Evolutionary conservation across 345 rosid genomes (phyloP).

Genomic region (Euclidium syriacum): DNA sequence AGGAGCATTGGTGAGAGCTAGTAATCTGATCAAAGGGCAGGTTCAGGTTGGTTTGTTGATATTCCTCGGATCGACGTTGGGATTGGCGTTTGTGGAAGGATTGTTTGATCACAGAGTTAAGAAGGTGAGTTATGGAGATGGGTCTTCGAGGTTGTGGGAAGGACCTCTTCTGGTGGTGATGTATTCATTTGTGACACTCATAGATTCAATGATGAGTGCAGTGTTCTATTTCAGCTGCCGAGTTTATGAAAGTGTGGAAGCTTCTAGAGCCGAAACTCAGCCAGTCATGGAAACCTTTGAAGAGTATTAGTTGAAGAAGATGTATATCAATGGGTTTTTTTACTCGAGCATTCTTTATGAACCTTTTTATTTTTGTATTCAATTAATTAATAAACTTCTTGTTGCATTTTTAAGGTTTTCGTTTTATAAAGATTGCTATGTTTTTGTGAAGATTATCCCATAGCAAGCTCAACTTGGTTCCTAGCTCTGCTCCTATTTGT

Average conservation of each 20-base stretch:
- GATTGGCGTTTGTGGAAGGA: slow-evolving; percentile 74
- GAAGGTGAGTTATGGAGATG: slow-evolving; percentile 85
- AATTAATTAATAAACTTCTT: too few relatives aligned
- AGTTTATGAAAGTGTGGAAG: slow-evolving; percentile 48
- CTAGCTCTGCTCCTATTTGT: too few relatives aligned
- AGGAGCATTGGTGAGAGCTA: slow-evolving; percentile 63
- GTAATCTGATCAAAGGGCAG: slow-evolving; percentile 64
- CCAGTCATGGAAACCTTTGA: slow-evolving; percentile 46
- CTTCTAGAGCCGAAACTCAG: slow-evolving; percentile 37
- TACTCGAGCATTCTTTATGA: too few relatives aligned
- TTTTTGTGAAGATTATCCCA: too few relatives aligned
- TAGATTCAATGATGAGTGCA: slow-evolving; percentile 78
- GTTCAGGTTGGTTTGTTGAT: slow-evolving; percentile 82
- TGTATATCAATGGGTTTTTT: too few relatives aligned
- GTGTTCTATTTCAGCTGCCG: slow-evolving; percentile 89
- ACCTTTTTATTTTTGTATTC: too few relatives aligned
- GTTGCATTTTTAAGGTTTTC: too few relatives aligned
- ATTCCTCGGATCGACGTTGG: slow-evolving; percentile 80
- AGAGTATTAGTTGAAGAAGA: too few relatives aligned
- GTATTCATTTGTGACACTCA: slow-evolving; percentile 80
- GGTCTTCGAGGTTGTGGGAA: slow-evolving; percentile 93
- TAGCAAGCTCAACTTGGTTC: too few relatives aligned
- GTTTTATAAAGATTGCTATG: too few relatives aligned
- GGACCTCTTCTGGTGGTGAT: slow-evolving; percentile 84
- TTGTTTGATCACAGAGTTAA: slow-evolving; percentile 90